Evolutionary conservation across 139 green algal genomes (phyloP), one percentile per base, ranked within the genome.

Genomic region (Closterium sp.): DNA sequence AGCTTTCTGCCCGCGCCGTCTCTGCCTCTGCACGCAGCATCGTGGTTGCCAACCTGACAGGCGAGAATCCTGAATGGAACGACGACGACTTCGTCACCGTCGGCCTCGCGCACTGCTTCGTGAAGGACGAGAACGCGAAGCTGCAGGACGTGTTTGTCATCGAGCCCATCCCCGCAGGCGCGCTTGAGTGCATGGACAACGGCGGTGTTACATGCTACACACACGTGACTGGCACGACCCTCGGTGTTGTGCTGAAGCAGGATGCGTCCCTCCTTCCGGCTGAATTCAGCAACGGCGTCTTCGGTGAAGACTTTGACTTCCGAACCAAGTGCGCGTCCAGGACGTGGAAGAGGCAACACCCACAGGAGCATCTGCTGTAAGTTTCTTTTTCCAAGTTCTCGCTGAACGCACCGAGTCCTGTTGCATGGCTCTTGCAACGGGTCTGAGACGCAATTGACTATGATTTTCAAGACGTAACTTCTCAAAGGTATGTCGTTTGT

Each of bases 41-140:
- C 28, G 45, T 84, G 38, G 62, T 31, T 28, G 73, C 73, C 2
- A 70, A 31, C 28, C 22, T 92, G 31, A 91, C 91, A 22, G 92
- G 92, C 24, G 92, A 94, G 27, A 70, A 93, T 30, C 92, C 92
- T 11, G 89, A 92, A 31, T 94, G 31, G 31, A 31, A 42, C 24
- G 92, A 94, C 70, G 90, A 94, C 34, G 92, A 94, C 70, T 94
- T 94, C 38, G 87, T 95, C 27, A 88, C 50, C 32, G 28, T 95
- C 19, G 97, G 97, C 17, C 89, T 99, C 21, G 94, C 97, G 4
- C 96, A 99, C 87, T 99, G 97, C 93, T 99, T 98, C 88, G 93
- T 95, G 62, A 98, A 98, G 93, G 91, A 88, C 24, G 95, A 97
- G 0, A 94, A 97, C 10, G 95, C 95, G 31, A 97, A 97, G 92